A percentile compares a stretch with the other conserved stretches of the same genome.
Conservation (phyloP, 2,329 filamentous ascomycete species). For the Gaeumannomyces sp. region DNA sequence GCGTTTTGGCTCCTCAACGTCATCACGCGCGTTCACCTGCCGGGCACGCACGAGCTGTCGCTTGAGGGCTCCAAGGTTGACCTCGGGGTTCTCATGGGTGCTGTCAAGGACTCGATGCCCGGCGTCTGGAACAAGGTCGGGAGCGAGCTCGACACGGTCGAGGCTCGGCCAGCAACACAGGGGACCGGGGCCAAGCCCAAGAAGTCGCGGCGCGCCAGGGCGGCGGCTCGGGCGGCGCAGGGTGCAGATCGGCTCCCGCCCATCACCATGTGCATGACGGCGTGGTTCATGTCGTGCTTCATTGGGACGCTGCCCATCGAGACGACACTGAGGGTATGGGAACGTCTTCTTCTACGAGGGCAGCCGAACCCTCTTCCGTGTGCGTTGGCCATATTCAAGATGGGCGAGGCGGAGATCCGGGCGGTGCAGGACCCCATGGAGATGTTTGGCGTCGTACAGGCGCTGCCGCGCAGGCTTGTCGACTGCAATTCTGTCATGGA, state of each 20-base stretch:
- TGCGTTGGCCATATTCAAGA: conserved; percentile 86
- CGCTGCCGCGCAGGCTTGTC: conserved; percentile 71
- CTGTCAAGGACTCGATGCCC: conserved; percentile 76
- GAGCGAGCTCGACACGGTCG: conserved; percentile 37
- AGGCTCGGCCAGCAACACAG: conserved; percentile 14
- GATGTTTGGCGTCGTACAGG: conserved; percentile 90
- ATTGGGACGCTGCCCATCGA: conserved; percentile 90
- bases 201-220: conserved; percentile 32
- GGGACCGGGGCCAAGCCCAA: conserved; percentile 12
- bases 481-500: conserved; percentile 81
- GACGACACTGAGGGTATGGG: conserved; percentile 87
- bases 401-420: conserved; percentile 74
- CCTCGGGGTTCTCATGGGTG: conserved; percentile 84
- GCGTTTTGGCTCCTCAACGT: conserved; percentile 90
- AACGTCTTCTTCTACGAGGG: conserved; percentile 95
- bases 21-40: conserved; percentile 80
- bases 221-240: conserved; percentile 33
- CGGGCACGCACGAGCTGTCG: conserved; percentile 84
- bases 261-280: conserved; percentile 86
- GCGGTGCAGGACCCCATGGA: conserved; percentile 83
- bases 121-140: conserved; percentile 84
- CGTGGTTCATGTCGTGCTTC: conserved; percentile 98
- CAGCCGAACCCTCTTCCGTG: conserved; percentile 86
- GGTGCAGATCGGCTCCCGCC: conserved; percentile 60
- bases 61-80: conserved; percentile 92